Base-by-base conservation (phyloP, 352 stramenopile species). In the Pythium myriotylum region DNA sequence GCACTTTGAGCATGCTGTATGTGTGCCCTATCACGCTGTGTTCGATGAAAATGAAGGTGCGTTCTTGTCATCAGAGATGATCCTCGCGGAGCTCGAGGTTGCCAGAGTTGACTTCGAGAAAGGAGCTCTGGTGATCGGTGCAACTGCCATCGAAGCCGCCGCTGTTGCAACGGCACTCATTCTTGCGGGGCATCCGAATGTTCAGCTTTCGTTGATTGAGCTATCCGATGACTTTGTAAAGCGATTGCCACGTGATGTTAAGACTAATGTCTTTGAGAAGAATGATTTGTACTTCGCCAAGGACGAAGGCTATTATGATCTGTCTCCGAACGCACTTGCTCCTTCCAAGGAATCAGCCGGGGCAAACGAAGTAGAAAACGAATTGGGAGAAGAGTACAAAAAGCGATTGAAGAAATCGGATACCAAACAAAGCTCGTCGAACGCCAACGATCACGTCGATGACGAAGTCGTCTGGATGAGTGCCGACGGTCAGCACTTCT, bases 101-200 rank as follows among this genome's bases (percentile, higher is more conserved):
- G 71, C 72, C 22, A 71, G 74, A 4, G 59, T 92, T 35, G 59
- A 76, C 46, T 62, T 81, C 16, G 59, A 74, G 10, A 56, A 46
- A 8, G 65, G 68, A 10, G 67, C 87, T 24, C 68, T 73, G 7
- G 78, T 92, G 16, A 52, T 91, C 5, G 75, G 63, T 2, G 74
- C 70, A n/a, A 62, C 73, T 27, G 65, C 63, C 4, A 59, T 68
- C 8, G 78, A 92, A 68, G 83, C 76, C 27, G 83, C 85, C 46
- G 65, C 78, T 3, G 79, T 92, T 32, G 85, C 85, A 7, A 89
- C 74, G 59, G 73, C 68, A 0, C 54, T 89, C 24, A 46, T 86
- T 19, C 54, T 89, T 27, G 71, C 67, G 12, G 77, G 80, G 10
- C 54, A 74, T 27, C 37, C 58, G 5, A 67, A 45, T 19, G 61